These are phyloP conservation scores for Pseudocercospora fuligena DNA, from an alignment of 2,329 filamentous ascomycete genomes.

Conservation along the genomic window DNA sequence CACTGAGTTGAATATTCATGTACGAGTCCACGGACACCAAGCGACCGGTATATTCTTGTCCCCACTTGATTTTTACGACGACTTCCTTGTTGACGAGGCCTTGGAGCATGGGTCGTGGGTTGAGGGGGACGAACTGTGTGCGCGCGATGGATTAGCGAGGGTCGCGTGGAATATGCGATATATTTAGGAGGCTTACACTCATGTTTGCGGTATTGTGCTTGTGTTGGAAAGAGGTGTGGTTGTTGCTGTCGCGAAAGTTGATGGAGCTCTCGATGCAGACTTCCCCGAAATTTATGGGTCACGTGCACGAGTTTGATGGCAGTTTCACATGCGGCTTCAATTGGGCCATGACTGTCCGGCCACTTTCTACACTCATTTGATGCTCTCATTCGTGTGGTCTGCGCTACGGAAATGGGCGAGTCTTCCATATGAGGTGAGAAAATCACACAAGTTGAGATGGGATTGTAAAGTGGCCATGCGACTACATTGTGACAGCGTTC, in stretches of 20 bases:
- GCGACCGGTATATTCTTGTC: constrained; percentile 93
- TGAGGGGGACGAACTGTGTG: constrained; percentile 78
- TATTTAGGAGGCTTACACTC: constrained; percentile 1
- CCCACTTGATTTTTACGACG: constrained; percentile 95
- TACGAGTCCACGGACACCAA: constrained; percentile 95
- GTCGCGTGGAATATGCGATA: neutral
- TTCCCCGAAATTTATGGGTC: neutral
- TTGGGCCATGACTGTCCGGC: neutral
- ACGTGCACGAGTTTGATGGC: neutral
- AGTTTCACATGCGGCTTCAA: neutral
- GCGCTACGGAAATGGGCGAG: no score
- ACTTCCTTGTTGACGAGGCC: constrained; percentile 92
- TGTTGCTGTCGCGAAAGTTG: neutral
- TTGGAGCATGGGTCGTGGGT: constrained; percentile 96
- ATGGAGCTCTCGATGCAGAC: neutral
- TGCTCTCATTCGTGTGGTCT: neutral
- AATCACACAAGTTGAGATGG: neutral
- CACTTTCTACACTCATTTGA: neutral
- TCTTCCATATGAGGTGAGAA: neutral
- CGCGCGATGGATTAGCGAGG: neutral
- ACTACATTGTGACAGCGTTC: neutral
- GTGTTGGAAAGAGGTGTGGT: neutral
- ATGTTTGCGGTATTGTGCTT: constrained; percentile 20
- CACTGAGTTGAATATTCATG: constrained; percentile 95
- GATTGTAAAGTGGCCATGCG: neutral